Evolutionary conservation across 2,329 filamentous ascomycete genomes (phyloP).

Genomic region (Claviceps purpurea): DNA sequence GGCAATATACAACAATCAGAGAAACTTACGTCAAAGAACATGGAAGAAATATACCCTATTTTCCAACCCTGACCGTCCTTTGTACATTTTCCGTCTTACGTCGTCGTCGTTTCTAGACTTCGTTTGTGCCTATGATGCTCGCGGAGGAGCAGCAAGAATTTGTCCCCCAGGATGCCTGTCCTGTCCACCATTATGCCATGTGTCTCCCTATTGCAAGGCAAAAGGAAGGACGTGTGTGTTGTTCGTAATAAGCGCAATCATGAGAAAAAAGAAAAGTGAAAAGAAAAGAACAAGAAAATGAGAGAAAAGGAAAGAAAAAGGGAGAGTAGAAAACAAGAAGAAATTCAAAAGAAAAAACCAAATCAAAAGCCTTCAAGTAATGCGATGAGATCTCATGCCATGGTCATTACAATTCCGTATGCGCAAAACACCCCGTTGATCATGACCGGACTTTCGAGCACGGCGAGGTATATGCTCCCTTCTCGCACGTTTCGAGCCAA

Average conservation of each 20-base stretch:
- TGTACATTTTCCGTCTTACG: background rate
- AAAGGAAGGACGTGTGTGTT: constrained; percentile 1
- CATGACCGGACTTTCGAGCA: background rate
- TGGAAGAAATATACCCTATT: constrained; percentile 1
- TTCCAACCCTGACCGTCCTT: constrained; percentile 1
- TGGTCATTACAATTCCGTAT: constrained; percentile 28
- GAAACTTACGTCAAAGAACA: background rate
- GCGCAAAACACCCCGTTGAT: background rate
- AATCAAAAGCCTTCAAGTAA: constrained; percentile 21
- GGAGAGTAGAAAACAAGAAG: constrained; percentile 11
- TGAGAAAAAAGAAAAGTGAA: constrained; percentile 18
- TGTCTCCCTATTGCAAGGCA: constrained; percentile 1
- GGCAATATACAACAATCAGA: too few relatives aligned
- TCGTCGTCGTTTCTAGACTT: constrained; percentile 1
- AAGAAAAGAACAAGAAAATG: constrained; percentile 5
- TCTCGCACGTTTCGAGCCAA: constrained; percentile 2
- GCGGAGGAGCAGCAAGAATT: constrained; percentile 1
- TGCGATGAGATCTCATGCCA: constrained; percentile 3
- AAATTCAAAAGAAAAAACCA: constrained; percentile 9
- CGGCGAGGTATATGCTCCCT: background rate
- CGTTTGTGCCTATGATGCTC: constrained; percentile 8
- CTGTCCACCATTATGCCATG: constrained; percentile 4
- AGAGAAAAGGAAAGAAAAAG: constrained; percentile 14
- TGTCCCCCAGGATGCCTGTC: constrained; percentile 3
- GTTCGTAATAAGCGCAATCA: constrained; percentile 18